Evolutionary conservation across 768 basidiomycete genomes (phyloP).

Genomic region (Chalciporus pseudorubinellus): DNA sequence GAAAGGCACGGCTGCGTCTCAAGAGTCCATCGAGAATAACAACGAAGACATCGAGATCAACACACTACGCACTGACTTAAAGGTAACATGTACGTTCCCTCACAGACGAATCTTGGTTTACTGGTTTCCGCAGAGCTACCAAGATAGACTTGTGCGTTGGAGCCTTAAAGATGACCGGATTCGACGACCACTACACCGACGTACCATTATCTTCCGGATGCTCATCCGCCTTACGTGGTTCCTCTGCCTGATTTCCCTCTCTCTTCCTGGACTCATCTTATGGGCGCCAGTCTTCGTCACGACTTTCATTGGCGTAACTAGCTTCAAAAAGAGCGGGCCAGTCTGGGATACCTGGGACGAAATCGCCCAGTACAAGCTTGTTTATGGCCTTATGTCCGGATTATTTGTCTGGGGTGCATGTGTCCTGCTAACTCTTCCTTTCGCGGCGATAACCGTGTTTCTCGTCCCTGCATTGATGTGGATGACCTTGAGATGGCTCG

Average conservation of each 20-base stretch:
- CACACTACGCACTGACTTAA: conserved; percentile 51
- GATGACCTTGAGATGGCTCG: conserved; percentile 86
- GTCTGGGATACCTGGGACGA: conserved; percentile 88
- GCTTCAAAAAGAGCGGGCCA: conserved; percentile 79
- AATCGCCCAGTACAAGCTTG: conserved; percentile 85
- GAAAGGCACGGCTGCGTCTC: conserved; percentile 22
- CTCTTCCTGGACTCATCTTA: conserved; percentile 73
- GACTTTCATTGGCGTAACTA: conserved; percentile 66
- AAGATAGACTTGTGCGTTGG: conserved; percentile 63
- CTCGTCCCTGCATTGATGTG: conserved; percentile 79
- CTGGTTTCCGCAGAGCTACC: conserved; percentile 52
- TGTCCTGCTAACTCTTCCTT: conserved; percentile 58
- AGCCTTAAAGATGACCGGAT: conserved; percentile 87
- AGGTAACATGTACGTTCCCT: conserved; percentile 39
- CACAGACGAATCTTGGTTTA: background rate
- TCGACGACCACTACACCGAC: conserved; percentile 56
- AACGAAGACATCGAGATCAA: conserved; percentile 29
- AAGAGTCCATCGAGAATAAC: conserved; percentile 24
- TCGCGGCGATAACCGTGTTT: conserved; percentile 54
- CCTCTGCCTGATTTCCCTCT: conserved; percentile 57
- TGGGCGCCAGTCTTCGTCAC: conserved; percentile 79
- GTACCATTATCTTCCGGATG: conserved; percentile 60
- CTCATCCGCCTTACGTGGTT: conserved; percentile 64
- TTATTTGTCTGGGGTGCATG: conserved; percentile 60
- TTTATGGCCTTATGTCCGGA: conserved; percentile 77